These are phyloP conservation scores for Cubamyces lactineus DNA, from an alignment of 768 basidiomycete species.

Conservation along the genomic window DNA sequence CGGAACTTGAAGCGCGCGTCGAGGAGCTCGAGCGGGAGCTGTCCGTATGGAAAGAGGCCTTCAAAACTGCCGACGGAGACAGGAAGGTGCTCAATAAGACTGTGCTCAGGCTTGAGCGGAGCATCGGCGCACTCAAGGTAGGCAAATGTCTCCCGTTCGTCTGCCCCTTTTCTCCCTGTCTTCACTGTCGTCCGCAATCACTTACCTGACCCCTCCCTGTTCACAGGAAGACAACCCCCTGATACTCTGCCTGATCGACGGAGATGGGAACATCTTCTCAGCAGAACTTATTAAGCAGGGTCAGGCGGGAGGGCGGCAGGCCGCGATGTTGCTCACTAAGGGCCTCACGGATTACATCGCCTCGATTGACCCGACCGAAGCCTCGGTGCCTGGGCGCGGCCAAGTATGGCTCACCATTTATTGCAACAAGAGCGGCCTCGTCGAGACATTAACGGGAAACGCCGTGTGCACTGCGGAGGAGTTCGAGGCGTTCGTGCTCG, in stretches of 20 bases:
- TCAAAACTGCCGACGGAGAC: slow-evolving; percentile 40
- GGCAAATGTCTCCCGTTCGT: neutral
- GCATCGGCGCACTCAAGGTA: slow-evolving; percentile 38
- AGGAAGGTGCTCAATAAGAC: slow-evolving; percentile 35
- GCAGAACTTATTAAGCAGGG: slow-evolving; percentile 37
- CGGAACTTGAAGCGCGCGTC: slow-evolving; percentile 34
- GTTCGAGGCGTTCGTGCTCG: slow-evolving; percentile 41
- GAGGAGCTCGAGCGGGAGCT: slow-evolving; percentile 45
- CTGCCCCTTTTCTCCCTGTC: neutral
- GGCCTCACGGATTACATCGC: slow-evolving; percentile 40
- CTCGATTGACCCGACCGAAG: slow-evolving; percentile 29
- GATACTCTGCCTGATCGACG: slow-evolving; percentile 43
- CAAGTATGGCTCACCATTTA: slow-evolving; percentile 44
- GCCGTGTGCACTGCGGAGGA: slow-evolving; percentile 38
- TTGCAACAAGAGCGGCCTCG: slow-evolving; percentile 41
- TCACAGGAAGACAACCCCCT: slow-evolving; percentile 45
- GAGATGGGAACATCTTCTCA: slow-evolving; percentile 45
- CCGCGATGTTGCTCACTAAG: slow-evolving; percentile 40
- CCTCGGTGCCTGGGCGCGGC: slow-evolving; percentile 30
- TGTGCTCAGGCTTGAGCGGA: slow-evolving; percentile 36
- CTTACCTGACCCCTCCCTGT: neutral
- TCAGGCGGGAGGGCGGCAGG: slow-evolving; percentile 40
- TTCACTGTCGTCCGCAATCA: neutral
- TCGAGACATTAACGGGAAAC: slow-evolving; percentile 36
- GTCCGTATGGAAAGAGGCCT: slow-evolving; percentile 44